Percentiles rank a stretch among this genome's conserved stretches.
Conservation (phyloP, 179 eudicot species). For the Beta macrorhiza region DNA sequence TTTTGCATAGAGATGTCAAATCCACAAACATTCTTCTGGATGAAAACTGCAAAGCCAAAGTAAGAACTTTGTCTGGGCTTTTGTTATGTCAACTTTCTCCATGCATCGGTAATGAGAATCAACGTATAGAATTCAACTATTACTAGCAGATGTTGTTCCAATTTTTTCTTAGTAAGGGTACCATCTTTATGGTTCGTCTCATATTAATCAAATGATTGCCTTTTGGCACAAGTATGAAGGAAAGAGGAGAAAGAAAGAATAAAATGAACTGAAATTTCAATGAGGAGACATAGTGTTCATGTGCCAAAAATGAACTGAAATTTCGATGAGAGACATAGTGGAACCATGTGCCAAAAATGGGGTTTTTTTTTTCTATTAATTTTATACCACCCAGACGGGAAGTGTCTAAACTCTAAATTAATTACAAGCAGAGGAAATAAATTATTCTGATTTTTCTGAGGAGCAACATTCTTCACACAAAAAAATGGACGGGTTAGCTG, state of each 20-base stretch:
- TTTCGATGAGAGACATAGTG: no score
- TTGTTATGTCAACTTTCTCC: neutral
- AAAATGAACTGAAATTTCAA: no score
- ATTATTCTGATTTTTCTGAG: neutral
- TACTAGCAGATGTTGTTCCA: neutral
- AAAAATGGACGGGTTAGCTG: neutral
- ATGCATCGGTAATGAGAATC: neutral
- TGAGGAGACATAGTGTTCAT: no score
- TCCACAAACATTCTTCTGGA: constrained; percentile 86
- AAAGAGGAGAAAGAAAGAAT: no score
- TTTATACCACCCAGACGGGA: no score
- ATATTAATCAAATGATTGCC: no score
- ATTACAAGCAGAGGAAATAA: neutral
- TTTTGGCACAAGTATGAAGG: no score
- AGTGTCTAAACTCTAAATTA: no score
- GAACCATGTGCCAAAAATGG: no score
- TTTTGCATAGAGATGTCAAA: constrained; percentile 95
- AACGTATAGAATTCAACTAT: neutral
- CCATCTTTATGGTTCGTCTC: neutral
- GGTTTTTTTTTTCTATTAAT: no score
- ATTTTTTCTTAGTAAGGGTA: constrained; percentile 2
- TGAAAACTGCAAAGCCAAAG: constrained; percentile 84
- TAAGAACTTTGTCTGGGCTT: constrained; percentile 24
- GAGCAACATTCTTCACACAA: neutral
- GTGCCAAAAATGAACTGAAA: no score